A percentile compares a stretch with the other conserved stretches of the same genome.
Conservation (phyloP, 2,329 filamentous ascomycete species). For the Onygenales sp. region DNA sequence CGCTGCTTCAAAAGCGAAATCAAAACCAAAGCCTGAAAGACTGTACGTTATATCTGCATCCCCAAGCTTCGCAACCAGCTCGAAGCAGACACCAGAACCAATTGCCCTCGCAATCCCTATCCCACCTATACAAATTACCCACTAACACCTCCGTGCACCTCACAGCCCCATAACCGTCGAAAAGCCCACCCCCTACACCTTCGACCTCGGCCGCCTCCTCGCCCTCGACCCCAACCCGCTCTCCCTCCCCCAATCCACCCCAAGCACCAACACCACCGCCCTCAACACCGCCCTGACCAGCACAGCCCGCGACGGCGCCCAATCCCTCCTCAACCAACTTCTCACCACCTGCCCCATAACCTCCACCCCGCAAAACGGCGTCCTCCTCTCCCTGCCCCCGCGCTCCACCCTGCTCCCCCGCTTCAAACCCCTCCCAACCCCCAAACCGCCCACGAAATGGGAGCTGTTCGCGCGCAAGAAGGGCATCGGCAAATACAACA, state of each 20-base stretch:
- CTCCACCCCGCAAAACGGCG: constrained; percentile 53
- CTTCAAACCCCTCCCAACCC: constrained; percentile 79
- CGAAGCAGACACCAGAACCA: constrained; percentile 1
- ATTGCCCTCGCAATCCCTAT: neutral
- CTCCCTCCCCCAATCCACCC: constrained; percentile 38
- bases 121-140: neutral
- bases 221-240: constrained; percentile 82
- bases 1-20: constrained; percentile 3
- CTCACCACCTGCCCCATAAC: constrained; percentile 76
- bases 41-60: constrained; percentile 22
- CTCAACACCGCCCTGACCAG: constrained; percentile 61
- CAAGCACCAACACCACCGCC: constrained; percentile 19
- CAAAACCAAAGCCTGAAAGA: constrained; percentile 28
- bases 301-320: constrained; percentile 78
- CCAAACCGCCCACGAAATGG: constrained; percentile 85
- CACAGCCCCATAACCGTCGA: constrained; percentile 52
- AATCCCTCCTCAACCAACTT: constrained; percentile 88
- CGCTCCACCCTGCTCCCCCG: constrained; percentile 66
- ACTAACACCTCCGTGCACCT: constrained; percentile 9
- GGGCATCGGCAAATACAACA: constrained; percentile 80
- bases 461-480: constrained; percentile 94
- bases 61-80: constrained; percentile 3
- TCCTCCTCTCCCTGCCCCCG: constrained; percentile 68
- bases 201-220: constrained; percentile 81
- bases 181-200: constrained; percentile 84